Evolutionary conservation across 2,329 filamentous ascomycete genomes (phyloP).

Genomic region (Parastagonospora avenae): DNA sequence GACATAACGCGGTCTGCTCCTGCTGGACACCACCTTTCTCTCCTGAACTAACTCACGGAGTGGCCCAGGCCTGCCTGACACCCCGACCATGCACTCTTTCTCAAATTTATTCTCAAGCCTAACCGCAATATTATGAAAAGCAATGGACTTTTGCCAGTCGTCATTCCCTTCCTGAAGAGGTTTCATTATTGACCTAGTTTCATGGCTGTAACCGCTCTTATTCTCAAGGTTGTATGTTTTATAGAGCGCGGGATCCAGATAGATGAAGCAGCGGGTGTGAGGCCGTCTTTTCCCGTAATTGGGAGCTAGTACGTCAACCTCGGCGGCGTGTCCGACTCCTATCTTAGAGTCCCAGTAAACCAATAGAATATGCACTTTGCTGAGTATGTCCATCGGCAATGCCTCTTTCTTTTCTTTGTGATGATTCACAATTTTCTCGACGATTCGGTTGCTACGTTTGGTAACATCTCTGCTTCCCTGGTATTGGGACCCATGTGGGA

Average conservation of each 20-base stretch:
- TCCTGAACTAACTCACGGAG: conserved; percentile 9
- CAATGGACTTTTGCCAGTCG: conserved; percentile 12
- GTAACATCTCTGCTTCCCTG: conserved; percentile 10
- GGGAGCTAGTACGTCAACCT: conserved; percentile 11
- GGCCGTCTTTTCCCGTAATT: conserved; percentile 3
- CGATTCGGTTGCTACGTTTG: conserved; percentile 10
- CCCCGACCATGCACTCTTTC: conserved; percentile 5
- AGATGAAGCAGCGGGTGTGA: conserved; percentile 11
- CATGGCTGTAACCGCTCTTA: conserved; percentile 9
- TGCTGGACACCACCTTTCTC: background rate
- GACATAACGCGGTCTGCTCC: background rate
- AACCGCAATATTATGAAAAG: conserved; percentile 13
- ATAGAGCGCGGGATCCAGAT: conserved; percentile 12
- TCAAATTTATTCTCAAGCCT: conserved; percentile 16
- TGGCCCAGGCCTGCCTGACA: conserved; percentile 10
- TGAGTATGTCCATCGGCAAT: conserved; percentile 12
- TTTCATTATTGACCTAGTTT: conserved; percentile 18
- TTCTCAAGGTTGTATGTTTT: conserved; percentile 7
- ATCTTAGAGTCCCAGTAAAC: conserved; percentile 17
- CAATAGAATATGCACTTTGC: conserved; percentile 6
- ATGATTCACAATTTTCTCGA: conserved; percentile 11
- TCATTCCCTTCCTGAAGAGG: conserved; percentile 6
- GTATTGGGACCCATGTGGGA: conserved; percentile 7
- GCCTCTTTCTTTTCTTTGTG: conserved; percentile 6
- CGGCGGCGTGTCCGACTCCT: conserved; percentile 5